Evolutionary conservation across 2,329 filamentous ascomycete species (phyloP).

Genomic region (Monilinia polystroma): DNA sequence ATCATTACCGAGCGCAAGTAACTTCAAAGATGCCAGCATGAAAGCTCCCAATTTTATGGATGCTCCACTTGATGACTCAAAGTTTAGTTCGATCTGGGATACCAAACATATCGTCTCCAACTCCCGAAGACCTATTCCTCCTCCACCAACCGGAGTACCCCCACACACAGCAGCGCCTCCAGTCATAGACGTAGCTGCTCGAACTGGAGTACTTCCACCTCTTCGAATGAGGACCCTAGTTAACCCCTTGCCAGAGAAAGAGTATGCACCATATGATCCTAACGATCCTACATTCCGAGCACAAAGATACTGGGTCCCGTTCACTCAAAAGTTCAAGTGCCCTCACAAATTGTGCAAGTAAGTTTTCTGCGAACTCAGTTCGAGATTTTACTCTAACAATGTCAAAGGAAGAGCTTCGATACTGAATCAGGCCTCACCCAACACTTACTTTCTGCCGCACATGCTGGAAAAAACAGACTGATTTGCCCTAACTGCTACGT

Average conservation of each 20-base stretch:
- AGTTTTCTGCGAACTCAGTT: constrained; percentile 19
- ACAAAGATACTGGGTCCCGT: constrained; percentile 27
- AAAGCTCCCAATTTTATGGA: constrained; percentile 24
- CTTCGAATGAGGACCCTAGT: constrained; percentile 9
- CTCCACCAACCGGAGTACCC: not conserved
- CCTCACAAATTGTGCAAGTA: constrained; percentile 35
- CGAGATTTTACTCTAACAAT: not conserved
- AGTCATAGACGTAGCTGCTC: constrained; percentile 2
- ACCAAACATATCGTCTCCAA: constrained; percentile 21
- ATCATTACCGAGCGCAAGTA: constrained; percentile 6
- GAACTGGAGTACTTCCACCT: constrained; percentile 6
- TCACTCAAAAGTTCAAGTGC: constrained; percentile 35
- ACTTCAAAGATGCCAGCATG: constrained; percentile 9
- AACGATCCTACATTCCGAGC: constrained; percentile 28
- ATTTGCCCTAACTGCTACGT: constrained; percentile 17
- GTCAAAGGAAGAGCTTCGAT: constrained; percentile 26
- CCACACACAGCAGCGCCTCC: not conserved
- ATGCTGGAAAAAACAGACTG: constrained; percentile 39
- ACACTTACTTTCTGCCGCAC: constrained; percentile 49
- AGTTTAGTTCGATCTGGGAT: constrained; percentile 20
- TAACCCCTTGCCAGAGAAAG: constrained; percentile 16
- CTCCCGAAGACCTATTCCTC: constrained; percentile 20
- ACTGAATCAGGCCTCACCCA: constrained; percentile 26
- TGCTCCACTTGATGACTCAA: constrained; percentile 4
- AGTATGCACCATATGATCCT: constrained; percentile 29